A percentile compares a stretch with the other conserved stretches of the same genome.
phyloP scores from a whole-genome alignment of 2,329 filamentous ascomycete genomes.

The Penicillium verrucosum region DNA sequence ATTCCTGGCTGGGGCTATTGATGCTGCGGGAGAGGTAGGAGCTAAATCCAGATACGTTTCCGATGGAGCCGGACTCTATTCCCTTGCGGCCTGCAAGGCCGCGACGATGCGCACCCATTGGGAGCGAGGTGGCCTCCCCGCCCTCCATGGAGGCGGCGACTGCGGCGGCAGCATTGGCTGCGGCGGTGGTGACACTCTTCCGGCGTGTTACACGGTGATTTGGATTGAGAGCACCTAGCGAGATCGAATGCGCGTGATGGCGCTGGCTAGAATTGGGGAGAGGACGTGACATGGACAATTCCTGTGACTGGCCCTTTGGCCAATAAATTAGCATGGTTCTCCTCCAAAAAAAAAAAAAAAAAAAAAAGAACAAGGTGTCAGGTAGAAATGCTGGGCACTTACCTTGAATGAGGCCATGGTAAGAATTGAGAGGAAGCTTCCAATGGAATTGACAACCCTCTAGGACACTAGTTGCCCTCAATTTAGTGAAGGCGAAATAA shows the following conservation, averaged over 20 bases:
- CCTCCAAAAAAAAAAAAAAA: not conserved
- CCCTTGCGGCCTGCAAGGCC: constrained; percentile 44
- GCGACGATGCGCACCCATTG: constrained; percentile 57
- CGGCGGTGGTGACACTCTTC: constrained; percentile 83
- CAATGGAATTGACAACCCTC: constrained; percentile 29
- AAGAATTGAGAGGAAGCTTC: constrained; percentile 27
- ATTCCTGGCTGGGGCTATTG: constrained; percentile 35
- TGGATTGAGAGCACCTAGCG: constrained; percentile 71
- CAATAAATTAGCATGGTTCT: constrained; percentile 24
- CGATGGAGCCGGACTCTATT: constrained; percentile 62
- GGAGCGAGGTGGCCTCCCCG: constrained; percentile 58
- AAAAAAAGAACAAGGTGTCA: not conserved
- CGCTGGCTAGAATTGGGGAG: constrained; percentile 67
- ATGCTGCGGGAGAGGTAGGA: constrained; percentile 44
- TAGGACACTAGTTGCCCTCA: constrained; percentile 16
- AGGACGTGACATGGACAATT: constrained; percentile 60
- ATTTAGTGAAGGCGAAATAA: constrained; percentile 20
- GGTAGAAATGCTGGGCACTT: constrained; percentile 6
- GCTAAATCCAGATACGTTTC: constrained; percentile 39
- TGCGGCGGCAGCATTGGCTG: constrained; percentile 68
- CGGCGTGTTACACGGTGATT: constrained; percentile 84
- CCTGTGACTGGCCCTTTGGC: constrained; percentile 24
- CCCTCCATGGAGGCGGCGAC: constrained; percentile 66
- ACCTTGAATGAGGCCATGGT: constrained; percentile 44
- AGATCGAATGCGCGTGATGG: constrained; percentile 77